Evolutionary conservation across 768 basidiomycete species (phyloP).

Genomic region (Leccinum aurantiacum): DNA sequence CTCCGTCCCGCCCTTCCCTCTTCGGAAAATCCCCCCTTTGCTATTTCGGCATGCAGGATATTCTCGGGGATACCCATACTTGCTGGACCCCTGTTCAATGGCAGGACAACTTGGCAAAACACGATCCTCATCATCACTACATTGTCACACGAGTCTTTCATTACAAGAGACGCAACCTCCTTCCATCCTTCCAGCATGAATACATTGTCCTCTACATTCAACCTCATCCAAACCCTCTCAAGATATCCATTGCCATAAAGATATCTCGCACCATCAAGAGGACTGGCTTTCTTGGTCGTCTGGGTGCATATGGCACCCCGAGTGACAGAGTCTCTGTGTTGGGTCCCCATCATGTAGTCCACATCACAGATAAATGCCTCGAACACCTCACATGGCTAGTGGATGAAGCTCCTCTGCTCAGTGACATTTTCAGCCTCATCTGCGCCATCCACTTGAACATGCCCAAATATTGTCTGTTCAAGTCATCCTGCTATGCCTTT

Average conservation of each 20-base stretch:
- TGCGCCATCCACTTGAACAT: background rate
- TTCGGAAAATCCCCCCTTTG: background rate
- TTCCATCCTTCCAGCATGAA: background rate
- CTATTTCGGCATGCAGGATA: background rate
- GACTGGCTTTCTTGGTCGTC: background rate
- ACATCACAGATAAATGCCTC: background rate
- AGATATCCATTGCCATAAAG: background rate
- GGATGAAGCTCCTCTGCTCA: background rate
- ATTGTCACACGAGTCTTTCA: background rate
- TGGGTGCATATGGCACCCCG: background rate
- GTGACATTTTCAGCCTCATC: background rate
- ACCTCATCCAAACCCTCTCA: background rate
- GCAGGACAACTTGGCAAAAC: background rate
- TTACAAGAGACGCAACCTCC: background rate
- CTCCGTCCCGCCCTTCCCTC: background rate
- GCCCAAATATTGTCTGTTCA: background rate
- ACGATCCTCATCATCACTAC: background rate
- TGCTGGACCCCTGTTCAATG: background rate
- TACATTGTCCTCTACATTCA: background rate
- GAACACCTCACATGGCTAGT: background rate
- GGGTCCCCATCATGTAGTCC: background rate
- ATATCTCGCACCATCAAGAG: background rate
- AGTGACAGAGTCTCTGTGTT: background rate
- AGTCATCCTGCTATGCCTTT: background rate
- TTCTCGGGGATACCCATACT: background rate